A percentile compares a stretch with the other conserved stretches of the same genome.
These are phyloP conservation scores for Prunus padus DNA, from an alignment of 306 rosid genomes.

Conservation along the genomic window DNA sequence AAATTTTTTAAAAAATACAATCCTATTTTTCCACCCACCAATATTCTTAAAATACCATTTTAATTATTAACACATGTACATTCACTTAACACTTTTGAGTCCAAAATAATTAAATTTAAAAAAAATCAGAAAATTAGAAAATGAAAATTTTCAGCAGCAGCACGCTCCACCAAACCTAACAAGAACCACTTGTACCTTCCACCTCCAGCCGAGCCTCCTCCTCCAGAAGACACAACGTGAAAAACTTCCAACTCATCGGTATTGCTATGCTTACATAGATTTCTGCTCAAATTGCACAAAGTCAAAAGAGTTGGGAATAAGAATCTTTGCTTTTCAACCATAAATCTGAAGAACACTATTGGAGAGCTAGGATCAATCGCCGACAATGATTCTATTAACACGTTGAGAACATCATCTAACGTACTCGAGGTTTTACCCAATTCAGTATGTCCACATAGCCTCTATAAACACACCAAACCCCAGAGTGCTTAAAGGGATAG, in stretches of 20 bases:
- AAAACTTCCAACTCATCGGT: slow-evolving; percentile 60
- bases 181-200: too few relatives aligned
- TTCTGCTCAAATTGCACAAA: slow-evolving; percentile 67
- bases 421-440: slow-evolving; percentile 36
- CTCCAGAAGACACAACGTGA: slow-evolving; percentile 38
- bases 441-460: slow-evolving; percentile 45
- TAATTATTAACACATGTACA: too few relatives aligned
- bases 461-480: slow-evolving; percentile 81
- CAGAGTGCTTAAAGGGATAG: slow-evolving; percentile 49
- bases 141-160: too few relatives aligned
- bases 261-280: slow-evolving; percentile 52
- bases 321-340: slow-evolving; percentile 70
- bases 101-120: too few relatives aligned
- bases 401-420: slow-evolving; percentile 70
- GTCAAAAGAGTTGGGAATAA: slow-evolving; percentile 61
- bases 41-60: too few relatives aligned
- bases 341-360: slow-evolving; percentile 53
- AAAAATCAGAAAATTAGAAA: too few relatives aligned
- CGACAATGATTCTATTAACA: slow-evolving; percentile 69
- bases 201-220: too few relatives aligned
- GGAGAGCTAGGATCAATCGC: slow-evolving; percentile 54
- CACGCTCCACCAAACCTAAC: too few relatives aligned
- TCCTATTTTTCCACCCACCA: too few relatives aligned
- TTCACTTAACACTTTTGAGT: too few relatives aligned
- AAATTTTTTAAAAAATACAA: too few relatives aligned